Conservation (phyloP, 2,329 filamentous ascomycete genomes). For the Rhynchosporium secalis region DNA sequence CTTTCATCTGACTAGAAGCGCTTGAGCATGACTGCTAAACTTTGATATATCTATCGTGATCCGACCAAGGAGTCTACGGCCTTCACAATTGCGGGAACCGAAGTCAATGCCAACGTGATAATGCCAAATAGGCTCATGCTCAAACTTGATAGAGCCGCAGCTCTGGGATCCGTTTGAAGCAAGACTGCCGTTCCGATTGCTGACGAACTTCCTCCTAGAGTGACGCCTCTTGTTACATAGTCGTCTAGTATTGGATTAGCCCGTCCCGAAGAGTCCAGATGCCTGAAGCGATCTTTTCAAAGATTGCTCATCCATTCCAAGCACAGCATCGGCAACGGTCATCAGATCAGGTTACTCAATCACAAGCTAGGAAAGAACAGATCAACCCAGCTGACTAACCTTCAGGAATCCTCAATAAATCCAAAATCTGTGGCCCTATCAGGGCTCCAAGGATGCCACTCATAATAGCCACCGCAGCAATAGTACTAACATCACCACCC, state of each 20-base stretch:
- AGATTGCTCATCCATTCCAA: neutral
- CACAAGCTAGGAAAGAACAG: neutral
- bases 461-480: slow-evolving; percentile 58
- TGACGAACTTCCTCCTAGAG: slow-evolving; percentile 60
- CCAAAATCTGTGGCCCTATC: slow-evolving; percentile 52
- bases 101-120: slow-evolving; percentile 58
- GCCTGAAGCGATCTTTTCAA: neutral
- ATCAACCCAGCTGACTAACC: slow-evolving; percentile 40
- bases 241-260: slow-evolving; percentile 47
- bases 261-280: neutral
- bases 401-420: slow-evolving; percentile 53
- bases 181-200: slow-evolving; percentile 60
- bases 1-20: slow-evolving; percentile 23
- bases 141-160: slow-evolving; percentile 58
- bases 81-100: slow-evolving; percentile 53
- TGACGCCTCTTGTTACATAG: slow-evolving; percentile 63
- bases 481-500: slow-evolving; percentile 56
- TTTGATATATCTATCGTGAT: slow-evolving; percentile 33
- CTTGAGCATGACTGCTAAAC: slow-evolving; percentile 19
- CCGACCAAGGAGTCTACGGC: slow-evolving; percentile 51
- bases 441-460: slow-evolving; percentile 60
- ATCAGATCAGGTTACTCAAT: neutral
- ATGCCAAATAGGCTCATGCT: slow-evolving; percentile 63
- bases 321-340: neutral
- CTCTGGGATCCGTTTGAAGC: slow-evolving; percentile 56